Evolutionary conservation across 1,139 yeast genomes (phyloP).

Genomic region (Blastobotrys apis): DNA sequence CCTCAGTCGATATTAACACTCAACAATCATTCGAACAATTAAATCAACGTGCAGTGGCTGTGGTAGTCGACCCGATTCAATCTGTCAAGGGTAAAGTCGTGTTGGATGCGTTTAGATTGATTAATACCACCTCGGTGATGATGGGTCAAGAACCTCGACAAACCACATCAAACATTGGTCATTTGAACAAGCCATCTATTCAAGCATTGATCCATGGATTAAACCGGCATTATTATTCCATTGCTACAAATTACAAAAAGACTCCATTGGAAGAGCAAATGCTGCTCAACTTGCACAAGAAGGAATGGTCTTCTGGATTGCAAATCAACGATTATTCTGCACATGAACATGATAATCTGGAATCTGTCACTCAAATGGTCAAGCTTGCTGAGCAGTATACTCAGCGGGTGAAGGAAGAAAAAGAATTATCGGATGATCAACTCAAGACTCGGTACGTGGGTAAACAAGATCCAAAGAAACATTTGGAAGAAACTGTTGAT

Average conservation of each 20-base stretch:
- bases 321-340: slow-evolving; percentile 71
- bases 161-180: slow-evolving; percentile 93
- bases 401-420: slow-evolving; percentile 87
- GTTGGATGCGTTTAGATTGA: slow-evolving; percentile 95
- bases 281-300: slow-evolving; percentile 91
- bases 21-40: slow-evolving; percentile 97
- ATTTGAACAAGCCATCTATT: slow-evolving; percentile 93
- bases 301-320: slow-evolving; percentile 94
- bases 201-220: slow-evolving; percentile 96
- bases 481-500: slow-evolving; percentile 85
- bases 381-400: slow-evolving; percentile 88
- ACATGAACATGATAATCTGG: slow-evolving; percentile 71
- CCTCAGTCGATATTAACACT: slow-evolving; percentile 94
- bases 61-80: slow-evolving; percentile 95
- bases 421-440: slow-evolving; percentile 81
- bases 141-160: slow-evolving; percentile 98
- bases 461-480: slow-evolving; percentile 98
- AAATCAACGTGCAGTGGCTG: slow-evolving; percentile 93
- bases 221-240: slow-evolving; percentile 93
- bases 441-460: slow-evolving; percentile 95
- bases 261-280: slow-evolving; percentile 90
- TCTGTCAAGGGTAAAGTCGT: slow-evolving; percentile 98
- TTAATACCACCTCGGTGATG: slow-evolving; percentile 83
- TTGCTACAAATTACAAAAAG: slow-evolving; percentile 91
- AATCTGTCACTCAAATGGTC: slow-evolving; percentile 74